Conservation (phyloP, 768 basidiomycete species). For the Boletus tomentosulus region DNA sequence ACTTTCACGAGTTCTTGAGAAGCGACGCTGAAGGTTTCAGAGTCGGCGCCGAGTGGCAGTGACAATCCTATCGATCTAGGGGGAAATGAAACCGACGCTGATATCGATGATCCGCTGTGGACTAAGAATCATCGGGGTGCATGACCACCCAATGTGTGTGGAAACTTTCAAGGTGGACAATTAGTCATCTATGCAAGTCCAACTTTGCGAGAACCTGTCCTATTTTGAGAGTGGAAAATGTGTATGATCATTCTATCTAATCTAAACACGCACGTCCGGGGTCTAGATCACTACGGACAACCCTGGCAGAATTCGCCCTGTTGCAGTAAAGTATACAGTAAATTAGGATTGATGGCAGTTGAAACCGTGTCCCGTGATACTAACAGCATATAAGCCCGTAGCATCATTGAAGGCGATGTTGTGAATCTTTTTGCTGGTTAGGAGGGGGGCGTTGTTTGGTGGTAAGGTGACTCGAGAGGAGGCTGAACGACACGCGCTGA, state of each 20-base stretch:
- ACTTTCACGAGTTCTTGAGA: no score
- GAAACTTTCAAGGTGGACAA: no score
- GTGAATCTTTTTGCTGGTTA: slow-evolving; percentile 75
- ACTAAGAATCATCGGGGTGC: no score
- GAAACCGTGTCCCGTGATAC: slow-evolving; percentile 57
- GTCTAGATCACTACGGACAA: slow-evolving; percentile 1
- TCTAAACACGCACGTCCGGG: slow-evolving; percentile 10
- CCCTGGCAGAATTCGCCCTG: not conserved
- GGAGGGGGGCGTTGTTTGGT: not conserved
- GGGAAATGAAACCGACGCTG: no score
- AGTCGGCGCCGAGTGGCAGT: no score
- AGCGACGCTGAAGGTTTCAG: no score
- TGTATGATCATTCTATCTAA: slow-evolving; percentile 3
- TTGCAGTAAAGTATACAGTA: slow-evolving; percentile 3
- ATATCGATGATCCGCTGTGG: no score
- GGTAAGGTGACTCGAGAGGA: not conserved
- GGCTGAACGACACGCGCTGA: slow-evolving; percentile 17
- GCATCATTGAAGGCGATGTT: slow-evolving; percentile 66
- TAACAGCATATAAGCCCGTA: slow-evolving; percentile 73
- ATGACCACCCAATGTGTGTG: no score
- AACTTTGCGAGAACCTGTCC: no score
- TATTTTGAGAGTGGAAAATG: not conserved
- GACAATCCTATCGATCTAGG: no score
- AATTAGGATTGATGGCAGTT: slow-evolving; percentile 15
- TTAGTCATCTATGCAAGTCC: no score